phyloP scores from a whole-genome alignment of 2,329 filamentous ascomycete genomes.

The Sporothrix brunneoviolacea region DNA sequence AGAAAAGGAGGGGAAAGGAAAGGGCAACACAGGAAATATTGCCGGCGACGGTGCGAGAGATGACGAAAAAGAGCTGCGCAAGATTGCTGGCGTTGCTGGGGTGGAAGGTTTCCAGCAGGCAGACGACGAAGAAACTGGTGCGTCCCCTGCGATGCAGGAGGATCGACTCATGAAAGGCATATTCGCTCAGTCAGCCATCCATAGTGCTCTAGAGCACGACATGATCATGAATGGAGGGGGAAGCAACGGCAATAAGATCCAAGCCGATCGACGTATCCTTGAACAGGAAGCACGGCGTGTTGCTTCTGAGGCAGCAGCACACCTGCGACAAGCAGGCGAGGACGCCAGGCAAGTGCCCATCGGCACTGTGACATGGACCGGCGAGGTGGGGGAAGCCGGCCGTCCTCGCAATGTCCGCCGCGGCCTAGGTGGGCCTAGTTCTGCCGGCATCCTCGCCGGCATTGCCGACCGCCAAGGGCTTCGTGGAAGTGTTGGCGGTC shows the following conservation, averaged over 20 bases:
- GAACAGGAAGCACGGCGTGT: constrained; percentile 75
- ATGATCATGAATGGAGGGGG: constrained; percentile 75
- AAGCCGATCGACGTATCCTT: constrained; percentile 71
- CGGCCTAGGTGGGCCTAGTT: constrained; percentile 41
- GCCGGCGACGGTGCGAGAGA: constrained; percentile 1
- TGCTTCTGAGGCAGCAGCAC: constrained; percentile 68
- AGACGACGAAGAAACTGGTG: constrained; percentile 35
- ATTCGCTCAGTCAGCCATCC: constrained; percentile 77
- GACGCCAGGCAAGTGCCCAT: constrained; percentile 66
- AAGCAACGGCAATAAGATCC: constrained; percentile 62
- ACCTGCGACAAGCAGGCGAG: constrained; percentile 66
- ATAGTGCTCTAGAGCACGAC: constrained; percentile 90
- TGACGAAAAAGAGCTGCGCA: constrained; percentile 25
- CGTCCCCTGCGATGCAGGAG: constrained; percentile 45
- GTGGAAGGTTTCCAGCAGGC: constrained; percentile 52
- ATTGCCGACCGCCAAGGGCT: constrained; percentile 52
- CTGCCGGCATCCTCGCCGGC: constrained; percentile 48
- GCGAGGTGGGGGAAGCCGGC: constrained; percentile 71
- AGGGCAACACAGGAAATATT: not conserved
- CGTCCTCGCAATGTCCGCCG: constrained; percentile 49
- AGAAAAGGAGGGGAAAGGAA: not conserved
- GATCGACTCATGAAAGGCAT: constrained; percentile 82
- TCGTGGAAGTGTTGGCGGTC: constrained; percentile 23
- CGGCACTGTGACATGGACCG: constrained; percentile 91
- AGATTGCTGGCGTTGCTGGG: constrained; percentile 50